Conservation (phyloP, 2,329 filamentous ascomycete species). For the Trichoderma gracile region DNA sequence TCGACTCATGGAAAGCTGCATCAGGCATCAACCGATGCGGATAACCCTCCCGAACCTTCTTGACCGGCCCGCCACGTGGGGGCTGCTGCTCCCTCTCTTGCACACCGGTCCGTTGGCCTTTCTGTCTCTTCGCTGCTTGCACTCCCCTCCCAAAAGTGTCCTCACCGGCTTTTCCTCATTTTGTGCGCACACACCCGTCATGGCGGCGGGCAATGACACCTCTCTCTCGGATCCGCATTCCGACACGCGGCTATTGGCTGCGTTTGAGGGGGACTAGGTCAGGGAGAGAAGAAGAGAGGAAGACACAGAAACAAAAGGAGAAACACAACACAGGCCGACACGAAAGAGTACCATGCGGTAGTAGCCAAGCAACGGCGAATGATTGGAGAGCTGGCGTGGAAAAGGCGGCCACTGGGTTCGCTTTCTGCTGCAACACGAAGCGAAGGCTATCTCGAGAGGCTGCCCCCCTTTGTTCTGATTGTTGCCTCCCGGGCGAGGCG, state of each 20-base stretch:
- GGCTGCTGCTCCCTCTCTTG: conserved; percentile 1
- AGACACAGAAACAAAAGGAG: neutral
- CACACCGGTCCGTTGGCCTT: neutral
- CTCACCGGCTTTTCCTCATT: conserved; percentile 22
- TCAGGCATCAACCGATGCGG: conserved; percentile 26
- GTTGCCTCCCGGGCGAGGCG: neutral
- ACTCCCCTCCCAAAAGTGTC: neutral
- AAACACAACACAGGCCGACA: neutral
- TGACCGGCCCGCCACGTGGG: conserved; percentile 25
- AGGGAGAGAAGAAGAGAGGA: neutral
- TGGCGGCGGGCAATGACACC: conserved; percentile 2
- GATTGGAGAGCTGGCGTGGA: neutral
- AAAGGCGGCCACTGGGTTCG: neutral
- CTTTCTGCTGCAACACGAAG: neutral
- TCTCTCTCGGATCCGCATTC: conserved; percentile 6
- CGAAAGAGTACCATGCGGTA: neutral
- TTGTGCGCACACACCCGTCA: conserved; percentile 7
- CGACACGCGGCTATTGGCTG: neutral
- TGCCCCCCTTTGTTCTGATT: no score
- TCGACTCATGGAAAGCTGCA: conserved; percentile 25
- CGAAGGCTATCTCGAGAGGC: neutral
- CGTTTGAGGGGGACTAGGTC: neutral
- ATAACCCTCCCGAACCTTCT: conserved; percentile 14
- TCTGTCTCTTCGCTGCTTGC: neutral
- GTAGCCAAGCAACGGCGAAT: neutral